A percentile compares a stretch with the other conserved stretches of the same genome.
phyloP scores from a whole-genome alignment of 2,329 filamentous ascomycete genomes.

The Ophiocordyceps camponoti-leonardi region DNA sequence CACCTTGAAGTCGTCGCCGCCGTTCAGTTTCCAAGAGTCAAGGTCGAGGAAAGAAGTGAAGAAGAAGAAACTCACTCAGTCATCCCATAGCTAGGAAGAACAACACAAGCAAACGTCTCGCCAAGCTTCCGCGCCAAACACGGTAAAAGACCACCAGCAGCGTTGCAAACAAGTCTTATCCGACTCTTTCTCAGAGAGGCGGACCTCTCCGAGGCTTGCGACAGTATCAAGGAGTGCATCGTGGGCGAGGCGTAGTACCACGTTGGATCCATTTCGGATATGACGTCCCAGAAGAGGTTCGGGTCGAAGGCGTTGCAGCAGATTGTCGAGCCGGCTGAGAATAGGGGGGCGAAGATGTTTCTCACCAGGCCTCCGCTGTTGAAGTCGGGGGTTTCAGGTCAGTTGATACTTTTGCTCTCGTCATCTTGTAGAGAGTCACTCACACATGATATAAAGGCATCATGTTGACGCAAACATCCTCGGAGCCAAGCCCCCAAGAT shows the following conservation, averaged over 20 bases:
- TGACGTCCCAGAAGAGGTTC: conserved; percentile 36
- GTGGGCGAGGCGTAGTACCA: conserved; percentile 43
- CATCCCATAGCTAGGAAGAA: conserved; percentile 41
- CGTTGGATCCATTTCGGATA: conserved; percentile 27
- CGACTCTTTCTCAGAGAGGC: conserved; percentile 22
- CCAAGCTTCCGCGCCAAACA: conserved; percentile 29
- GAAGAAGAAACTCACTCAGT: conserved; percentile 21
- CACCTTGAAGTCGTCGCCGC: conserved; percentile 14
- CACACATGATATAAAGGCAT: conserved; percentile 41
- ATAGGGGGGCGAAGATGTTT: conserved; percentile 35
- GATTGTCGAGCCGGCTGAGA: conserved; percentile 34
- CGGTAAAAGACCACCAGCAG: conserved; percentile 33
- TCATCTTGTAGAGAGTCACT: conserved; percentile 7
- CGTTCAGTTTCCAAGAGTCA: no score
- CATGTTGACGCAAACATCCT: conserved; percentile 38
- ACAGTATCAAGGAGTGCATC: conserved; percentile 37
- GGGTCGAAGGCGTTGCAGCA: conserved; percentile 37
- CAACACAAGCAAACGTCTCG: conserved; percentile 30
- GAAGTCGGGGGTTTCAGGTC: neutral
- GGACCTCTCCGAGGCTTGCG: conserved; percentile 21
- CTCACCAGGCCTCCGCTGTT: conserved; percentile 31
- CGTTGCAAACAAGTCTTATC: conserved; percentile 37
- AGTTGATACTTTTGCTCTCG: neutral
- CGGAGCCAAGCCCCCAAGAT: conserved; percentile 29
- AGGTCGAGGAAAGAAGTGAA: no score